Base-by-base conservation (phyloP, 2,329 filamentous ascomycete genomes). In the Pseudogymnoascus sp. region DNA sequence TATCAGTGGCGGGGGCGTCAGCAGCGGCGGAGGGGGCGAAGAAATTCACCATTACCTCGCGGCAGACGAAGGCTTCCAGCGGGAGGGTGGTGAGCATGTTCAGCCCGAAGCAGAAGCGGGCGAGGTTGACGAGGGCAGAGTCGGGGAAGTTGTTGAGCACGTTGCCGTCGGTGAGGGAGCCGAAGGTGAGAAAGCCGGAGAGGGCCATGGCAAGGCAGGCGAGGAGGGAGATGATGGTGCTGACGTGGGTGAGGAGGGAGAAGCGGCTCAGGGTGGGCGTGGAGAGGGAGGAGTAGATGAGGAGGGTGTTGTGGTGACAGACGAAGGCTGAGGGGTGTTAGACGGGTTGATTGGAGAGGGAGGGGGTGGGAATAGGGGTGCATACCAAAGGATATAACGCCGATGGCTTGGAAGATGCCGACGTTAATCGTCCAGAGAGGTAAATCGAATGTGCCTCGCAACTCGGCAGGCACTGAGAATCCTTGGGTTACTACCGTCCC, bases 1-100 rank as follows among this genome's bases (percentile, higher is more conserved):
- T 64, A 20, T 68, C 64, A 61, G 69, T 67, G 5, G 67, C 67
- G 43, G 62, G 28, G n/a, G 25, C n/a, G 35, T 9, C 20, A 22
- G 58, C 58, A 38, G 39, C 32, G 12, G 54, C 30, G 35, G 30
- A 35, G 0, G 82, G 83, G 69, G 81, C 86, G 71, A 80, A 87
- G 74, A 96, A 97, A 65, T 90, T 91, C 67, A 90, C 83, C 90
- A 97, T 96, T 65, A 97, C 92, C 75, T 97, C 94, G 70, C 94
- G 85, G 75, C 94, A 99, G 60, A 99, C 94, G 73, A 99, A 99
- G 14, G 91, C 92, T 78, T 99, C 94, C 63, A 99, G 86, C 0
- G 94, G 94, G 35, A 99, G 79, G 1, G 94, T 97, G 12, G 94
- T 97, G 69, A 99, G 85, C 94, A 99, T 99, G 79, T 99, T 99